Percentiles rank a stretch among this genome's conserved stretches.
These are phyloP conservation scores for Sphaceloma murrayae DNA, from an alignment of 2,329 filamentous ascomycete genomes.

Conservation along the genomic window DNA sequence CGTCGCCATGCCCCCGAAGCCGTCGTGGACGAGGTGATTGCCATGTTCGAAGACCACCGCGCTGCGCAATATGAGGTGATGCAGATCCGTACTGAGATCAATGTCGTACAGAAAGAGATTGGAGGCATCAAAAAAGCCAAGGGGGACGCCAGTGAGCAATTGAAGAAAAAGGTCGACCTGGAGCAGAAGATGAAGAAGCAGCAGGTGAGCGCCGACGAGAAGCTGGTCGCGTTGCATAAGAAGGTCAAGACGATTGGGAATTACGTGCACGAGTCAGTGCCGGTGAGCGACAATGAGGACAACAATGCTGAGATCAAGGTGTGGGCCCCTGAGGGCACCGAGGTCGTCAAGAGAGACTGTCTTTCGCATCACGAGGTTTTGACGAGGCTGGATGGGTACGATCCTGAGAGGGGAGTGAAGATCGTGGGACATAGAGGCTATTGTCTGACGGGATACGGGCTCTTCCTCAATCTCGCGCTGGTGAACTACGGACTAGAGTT, in stretches of 20 bases:
- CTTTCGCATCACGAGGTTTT: constrained; percentile 95
- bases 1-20: constrained; percentile 71
- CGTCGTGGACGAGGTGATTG: constrained; percentile 82
- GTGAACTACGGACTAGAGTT: constrained; percentile 94
- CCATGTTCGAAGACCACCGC: constrained; percentile 75
- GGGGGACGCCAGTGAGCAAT: constrained; percentile 71
- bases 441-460: constrained; percentile 79
- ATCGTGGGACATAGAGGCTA: constrained; percentile 91
- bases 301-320: constrained; percentile 68
- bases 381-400: constrained; percentile 77
- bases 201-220: constrained; percentile 63
- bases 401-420: constrained; percentile 86
- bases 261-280: constrained; percentile 81
- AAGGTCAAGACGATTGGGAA: constrained; percentile 84
- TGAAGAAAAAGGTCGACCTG: constrained; percentile 66
- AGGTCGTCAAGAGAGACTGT: constrained; percentile 62
- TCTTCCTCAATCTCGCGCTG: constrained; percentile 84
- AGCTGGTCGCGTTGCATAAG: constrained; percentile 61
- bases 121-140: constrained; percentile 90
- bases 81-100: constrained; percentile 76
- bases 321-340: constrained; percentile 66
- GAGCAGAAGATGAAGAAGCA: constrained; percentile 75
- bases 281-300: constrained; percentile 71
- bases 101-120: constrained; percentile 82
- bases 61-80: constrained; percentile 68